phyloP scores from a whole-genome alignment of 371 early-diverging fungal species.

The Mucor velutinosus region DNA sequence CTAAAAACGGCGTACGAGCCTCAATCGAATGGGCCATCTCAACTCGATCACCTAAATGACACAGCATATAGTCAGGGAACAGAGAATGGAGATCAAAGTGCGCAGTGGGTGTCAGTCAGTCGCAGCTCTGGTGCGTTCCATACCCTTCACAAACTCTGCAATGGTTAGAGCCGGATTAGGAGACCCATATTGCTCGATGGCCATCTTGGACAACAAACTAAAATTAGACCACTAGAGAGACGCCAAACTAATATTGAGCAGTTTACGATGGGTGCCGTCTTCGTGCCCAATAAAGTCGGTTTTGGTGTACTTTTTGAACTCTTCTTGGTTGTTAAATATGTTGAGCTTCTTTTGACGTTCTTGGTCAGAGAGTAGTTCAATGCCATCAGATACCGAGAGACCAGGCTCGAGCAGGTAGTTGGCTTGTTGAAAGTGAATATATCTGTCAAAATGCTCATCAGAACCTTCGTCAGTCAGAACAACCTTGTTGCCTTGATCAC shows the following conservation, averaged over 20 bases:
- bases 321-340: neutral
- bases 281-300: neutral
- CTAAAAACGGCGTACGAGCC: slow-evolving; percentile 22
- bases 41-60: slow-evolving; percentile 16
- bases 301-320: neutral
- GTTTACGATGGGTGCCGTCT: too few relatives aligned
- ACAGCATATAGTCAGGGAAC: slow-evolving; percentile 7
- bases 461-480: slow-evolving; percentile 67
- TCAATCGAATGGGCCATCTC: slow-evolving; percentile 30
- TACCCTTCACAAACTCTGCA: slow-evolving; percentile 9
- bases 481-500: slow-evolving; percentile 39
- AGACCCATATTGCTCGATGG: neutral
- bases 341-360: neutral
- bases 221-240: neutral
- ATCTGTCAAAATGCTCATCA: slow-evolving; percentile 69
- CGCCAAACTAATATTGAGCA: neutral
- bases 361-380: slow-evolving; percentile 3
- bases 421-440: slow-evolving; percentile 50
- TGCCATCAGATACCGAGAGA: slow-evolving; percentile 5
- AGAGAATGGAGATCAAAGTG: slow-evolving; percentile 12
- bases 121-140: slow-evolving; percentile 6
- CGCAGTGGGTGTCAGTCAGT: slow-evolving; percentile 26
- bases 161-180: slow-evolving; percentile 5
- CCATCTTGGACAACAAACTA: neutral
- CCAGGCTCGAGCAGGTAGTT: slow-evolving; percentile 30